Base-by-base conservation (phyloP, 257 asterid genomes). In the Primulina eburnea region DNA sequence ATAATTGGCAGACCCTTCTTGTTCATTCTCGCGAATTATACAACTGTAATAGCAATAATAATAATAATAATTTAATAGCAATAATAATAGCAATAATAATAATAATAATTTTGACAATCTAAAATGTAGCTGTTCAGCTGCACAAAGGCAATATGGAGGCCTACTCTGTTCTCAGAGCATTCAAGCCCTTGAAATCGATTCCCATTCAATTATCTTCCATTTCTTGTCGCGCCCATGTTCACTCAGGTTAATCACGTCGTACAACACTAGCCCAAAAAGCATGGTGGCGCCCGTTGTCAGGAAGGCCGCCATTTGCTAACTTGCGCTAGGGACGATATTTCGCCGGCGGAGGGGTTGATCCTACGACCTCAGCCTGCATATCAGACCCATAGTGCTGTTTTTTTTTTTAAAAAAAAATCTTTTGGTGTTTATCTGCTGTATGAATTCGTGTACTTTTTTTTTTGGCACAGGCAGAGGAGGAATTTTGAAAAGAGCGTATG, bases 121-220 rank as follows among this genome's bases (percentile, higher is more conserved):
- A 32, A 0, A 7, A 35, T 6, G 10, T 1, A 35, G 10, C 7
- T 35, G 10, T 35, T 35, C 6, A 35, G 40, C 40, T 7, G 40
- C 40, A 35, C 10, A 6, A 35, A 61, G 40, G 37, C 63, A 16
- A 20, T 4, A 89, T 91, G 97, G 97, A 87, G 72, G 85, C 82
- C 61, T 20, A 81, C 70, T 50, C 76, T 65, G 67, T 89, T 29
- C 64, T 86, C 71, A 80, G 86, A 82, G 85, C 82, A 69, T 69
- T 91, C 8, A 89, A 80, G 66, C 89, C 90, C 80, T 81, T 76
- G 77, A 83, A 75, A 40, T 81, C 85, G 34, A 64, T 77, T 58
- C 79, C 85, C 58, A 37, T 74, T 28, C 84, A 80, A 70, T 76
- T 83, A 37, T 76, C 82, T 26, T 81, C 90, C 35, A 71, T 65